Conservation (phyloP, 805 yeast genomes). For the Metschnikowia proteae region DNA sequence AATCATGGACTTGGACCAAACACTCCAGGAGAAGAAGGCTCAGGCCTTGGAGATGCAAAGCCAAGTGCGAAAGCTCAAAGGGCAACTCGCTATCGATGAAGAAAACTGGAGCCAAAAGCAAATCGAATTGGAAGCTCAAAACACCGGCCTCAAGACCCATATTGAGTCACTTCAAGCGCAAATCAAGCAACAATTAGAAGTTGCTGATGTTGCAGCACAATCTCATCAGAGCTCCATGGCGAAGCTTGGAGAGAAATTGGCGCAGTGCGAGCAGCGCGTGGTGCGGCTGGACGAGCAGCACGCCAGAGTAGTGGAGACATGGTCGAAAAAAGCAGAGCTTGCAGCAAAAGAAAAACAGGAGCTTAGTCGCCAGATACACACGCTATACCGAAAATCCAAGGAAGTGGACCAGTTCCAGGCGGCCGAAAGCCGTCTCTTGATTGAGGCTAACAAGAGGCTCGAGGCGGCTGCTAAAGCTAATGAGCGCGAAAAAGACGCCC, state of each 20-base stretch:
- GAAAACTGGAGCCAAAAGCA: not conserved
- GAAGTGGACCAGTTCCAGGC: slow-evolving; percentile 9
- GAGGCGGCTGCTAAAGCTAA: not conserved
- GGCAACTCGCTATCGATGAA: not conserved
- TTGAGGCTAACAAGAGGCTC: slow-evolving; percentile 2
- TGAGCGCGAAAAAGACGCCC: not conserved
- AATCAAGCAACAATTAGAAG: not conserved
- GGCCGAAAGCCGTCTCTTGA: slow-evolving; percentile 5
- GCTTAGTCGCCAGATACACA: slow-evolving; percentile 3
- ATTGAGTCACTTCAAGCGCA: not conserved
- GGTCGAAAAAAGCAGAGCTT: not conserved
- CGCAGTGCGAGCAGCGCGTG: slow-evolving; percentile 4
- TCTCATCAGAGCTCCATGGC: not conserved
- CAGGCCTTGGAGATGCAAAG: not conserved
- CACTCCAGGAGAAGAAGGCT: not conserved
- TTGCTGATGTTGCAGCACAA: not conserved
- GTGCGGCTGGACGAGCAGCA: not conserved
- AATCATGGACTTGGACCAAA: slow-evolving; percentile 8
- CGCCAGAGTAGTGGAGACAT: not conserved
- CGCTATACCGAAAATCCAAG: slow-evolving; percentile 3
- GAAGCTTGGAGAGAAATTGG: not conserved
- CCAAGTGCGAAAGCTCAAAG: not conserved
- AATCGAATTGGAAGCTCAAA: not conserved
- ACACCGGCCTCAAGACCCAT: not conserved
- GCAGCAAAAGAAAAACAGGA: slow-evolving; percentile 6